These are phyloP conservation scores for Beauveria sp. DNA, from an alignment of 2,329 filamentous ascomycete species.

Conservation along the genomic window DNA sequence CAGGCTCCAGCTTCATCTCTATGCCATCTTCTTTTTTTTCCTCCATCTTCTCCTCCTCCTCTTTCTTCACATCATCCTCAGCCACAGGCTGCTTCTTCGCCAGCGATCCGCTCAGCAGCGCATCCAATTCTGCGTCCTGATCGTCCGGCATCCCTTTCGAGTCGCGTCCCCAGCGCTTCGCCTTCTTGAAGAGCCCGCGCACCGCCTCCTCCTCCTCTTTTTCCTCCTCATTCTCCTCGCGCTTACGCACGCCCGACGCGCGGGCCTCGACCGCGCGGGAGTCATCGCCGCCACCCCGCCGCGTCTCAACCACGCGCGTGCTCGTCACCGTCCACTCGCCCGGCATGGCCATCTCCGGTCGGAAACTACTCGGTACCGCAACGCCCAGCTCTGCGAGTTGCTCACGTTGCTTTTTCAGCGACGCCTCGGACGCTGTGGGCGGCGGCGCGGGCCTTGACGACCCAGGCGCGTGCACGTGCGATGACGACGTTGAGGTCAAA, in stretches of 20 bases:
- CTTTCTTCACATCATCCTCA: conserved; percentile 2
- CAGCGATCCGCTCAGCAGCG: conserved; percentile 39
- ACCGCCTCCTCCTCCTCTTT: conserved; percentile 54
- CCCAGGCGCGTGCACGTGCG: neutral
- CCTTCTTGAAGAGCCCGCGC: conserved; percentile 53
- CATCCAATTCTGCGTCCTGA: conserved; percentile 53
- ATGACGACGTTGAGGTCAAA: neutral
- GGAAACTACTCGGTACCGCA: conserved; percentile 69
- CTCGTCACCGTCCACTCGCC: conserved; percentile 78
- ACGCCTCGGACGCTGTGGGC: conserved; percentile 42
- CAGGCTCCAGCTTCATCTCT: conserved; percentile 20
- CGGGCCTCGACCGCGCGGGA: conserved; percentile 36
- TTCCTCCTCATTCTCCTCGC: conserved; percentile 52
- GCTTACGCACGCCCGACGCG: conserved; percentile 54
- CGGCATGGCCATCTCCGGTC: conserved; percentile 75
- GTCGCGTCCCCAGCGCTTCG: conserved; percentile 46
- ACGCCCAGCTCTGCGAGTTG: conserved; percentile 86
- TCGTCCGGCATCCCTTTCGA: conserved; percentile 40
- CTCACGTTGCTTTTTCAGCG: conserved; percentile 76
- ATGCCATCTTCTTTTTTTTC: conserved; percentile 11
- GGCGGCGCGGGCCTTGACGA: conserved; percentile 11
- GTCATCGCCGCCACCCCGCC: conserved; percentile 31
- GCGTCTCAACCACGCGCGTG: conserved; percentile 49
- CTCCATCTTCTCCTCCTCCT: conserved; percentile 17
- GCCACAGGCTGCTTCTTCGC: conserved; percentile 18